A percentile compares a stretch with the other conserved stretches of the same genome.
phyloP scores from a whole-genome alignment of 2,329 filamentous ascomycete species.

The Aspergillus proliferans region DNA sequence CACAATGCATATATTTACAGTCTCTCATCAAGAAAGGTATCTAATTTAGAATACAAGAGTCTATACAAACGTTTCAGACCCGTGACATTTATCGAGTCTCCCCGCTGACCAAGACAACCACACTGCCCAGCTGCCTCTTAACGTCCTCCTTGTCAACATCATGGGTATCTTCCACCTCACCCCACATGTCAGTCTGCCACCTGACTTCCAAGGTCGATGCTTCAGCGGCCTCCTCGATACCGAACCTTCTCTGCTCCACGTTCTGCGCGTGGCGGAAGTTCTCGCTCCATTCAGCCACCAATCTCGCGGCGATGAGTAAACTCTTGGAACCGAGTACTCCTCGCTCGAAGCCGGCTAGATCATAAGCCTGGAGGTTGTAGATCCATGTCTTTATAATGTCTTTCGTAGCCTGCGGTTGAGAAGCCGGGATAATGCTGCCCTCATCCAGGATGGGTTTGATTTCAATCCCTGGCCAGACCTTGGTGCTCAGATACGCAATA shows the following conservation, averaged over 20 bases:
- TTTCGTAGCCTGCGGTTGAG: slow-evolving; percentile 67
- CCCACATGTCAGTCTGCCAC: slow-evolving; percentile 89
- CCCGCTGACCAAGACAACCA: slow-evolving; percentile 71
- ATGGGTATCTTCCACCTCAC: slow-evolving; percentile 95
- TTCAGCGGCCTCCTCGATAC: slow-evolving; percentile 73
- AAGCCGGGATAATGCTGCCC: slow-evolving; percentile 66
- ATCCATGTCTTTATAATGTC: slow-evolving; percentile 76
- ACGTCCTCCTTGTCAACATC: slow-evolving; percentile 93
- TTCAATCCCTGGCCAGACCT: slow-evolving; percentile 77
- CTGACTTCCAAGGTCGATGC: slow-evolving; percentile 76
- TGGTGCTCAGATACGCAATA: slow-evolving; percentile 61
- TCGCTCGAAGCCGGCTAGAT: slow-evolving; percentile 80
- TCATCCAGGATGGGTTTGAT: slow-evolving; percentile 76
- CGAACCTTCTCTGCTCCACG: slow-evolving; percentile 50
- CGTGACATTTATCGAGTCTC: slow-evolving; percentile 20
- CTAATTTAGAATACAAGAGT: not conserved
- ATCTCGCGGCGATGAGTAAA: slow-evolving; percentile 65
- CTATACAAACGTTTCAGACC: not conserved
- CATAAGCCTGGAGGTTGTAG: slow-evolving; percentile 63
- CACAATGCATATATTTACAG: not conserved
- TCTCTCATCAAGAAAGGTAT: not conserved
- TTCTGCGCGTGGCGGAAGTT: slow-evolving; percentile 53
- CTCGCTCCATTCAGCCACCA: slow-evolving; percentile 84
- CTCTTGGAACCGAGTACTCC: slow-evolving; percentile 82
- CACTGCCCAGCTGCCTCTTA: slow-evolving; percentile 78